Evolutionary conservation across 2,329 filamentous ascomycete genomes (phyloP).

Genomic region (Colletotrichum acutatum): DNA sequence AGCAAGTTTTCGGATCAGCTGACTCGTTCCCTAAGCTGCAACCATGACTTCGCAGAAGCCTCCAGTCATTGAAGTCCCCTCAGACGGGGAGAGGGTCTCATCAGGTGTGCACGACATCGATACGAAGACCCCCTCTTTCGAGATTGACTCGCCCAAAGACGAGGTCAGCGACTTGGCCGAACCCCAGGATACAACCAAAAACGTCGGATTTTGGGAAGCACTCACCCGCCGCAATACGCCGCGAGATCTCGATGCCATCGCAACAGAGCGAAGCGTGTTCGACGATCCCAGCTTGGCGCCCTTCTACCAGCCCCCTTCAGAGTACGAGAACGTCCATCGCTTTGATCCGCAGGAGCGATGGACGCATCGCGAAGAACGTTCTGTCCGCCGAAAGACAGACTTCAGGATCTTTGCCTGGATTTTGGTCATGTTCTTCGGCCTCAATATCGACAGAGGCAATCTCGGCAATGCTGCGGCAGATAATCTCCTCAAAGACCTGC

Average conservation of each 20-base stretch:
- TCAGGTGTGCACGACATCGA: neutral
- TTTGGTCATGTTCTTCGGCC: slow-evolving; percentile 48
- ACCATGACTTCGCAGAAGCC: neutral
- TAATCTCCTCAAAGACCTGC: slow-evolving; percentile 44
- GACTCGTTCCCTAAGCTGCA: neutral
- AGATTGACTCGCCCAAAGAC: neutral
- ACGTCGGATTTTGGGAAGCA: neutral
- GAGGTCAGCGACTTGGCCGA: neutral
- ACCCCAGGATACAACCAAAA: neutral
- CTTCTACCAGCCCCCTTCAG: neutral
- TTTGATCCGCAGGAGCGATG: neutral
- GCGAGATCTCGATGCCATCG: neutral
- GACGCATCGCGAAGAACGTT: neutral
- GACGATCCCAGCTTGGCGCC: neutral
- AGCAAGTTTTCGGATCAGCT: neutral
- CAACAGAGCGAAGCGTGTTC: neutral
- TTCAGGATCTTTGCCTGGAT: slow-evolving; percentile 45
- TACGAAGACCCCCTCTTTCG: neutral
- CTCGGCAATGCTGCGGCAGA: slow-evolving; percentile 48
- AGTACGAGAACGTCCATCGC: neutral
- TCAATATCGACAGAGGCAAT: slow-evolving; percentile 50
- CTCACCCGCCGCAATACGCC: neutral
- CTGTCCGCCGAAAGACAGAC: slow-evolving; percentile 41
- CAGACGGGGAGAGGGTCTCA: neutral
- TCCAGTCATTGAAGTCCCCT: neutral